A percentile compares a stretch with the other conserved stretches of the same genome.
Conservation (phyloP, 148 eudicot genomes). For the Fagopyrum esculentum region DNA sequence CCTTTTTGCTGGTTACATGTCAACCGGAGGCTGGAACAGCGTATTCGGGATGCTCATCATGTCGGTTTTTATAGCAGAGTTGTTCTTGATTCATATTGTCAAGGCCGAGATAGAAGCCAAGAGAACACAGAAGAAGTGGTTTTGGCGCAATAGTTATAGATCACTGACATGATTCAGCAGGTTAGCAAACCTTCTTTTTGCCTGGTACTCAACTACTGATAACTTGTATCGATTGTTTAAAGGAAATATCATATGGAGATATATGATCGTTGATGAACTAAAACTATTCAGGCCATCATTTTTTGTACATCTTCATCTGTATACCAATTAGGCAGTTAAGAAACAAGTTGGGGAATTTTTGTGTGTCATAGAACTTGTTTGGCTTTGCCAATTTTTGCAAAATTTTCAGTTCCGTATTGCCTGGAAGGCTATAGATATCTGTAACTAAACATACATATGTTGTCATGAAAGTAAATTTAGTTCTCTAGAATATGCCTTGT, state of each 20-base stretch:
- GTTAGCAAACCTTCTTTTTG: not conserved
- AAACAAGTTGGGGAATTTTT: not conserved
- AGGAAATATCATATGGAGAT: too few relatives aligned
- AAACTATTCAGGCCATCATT: too few relatives aligned
- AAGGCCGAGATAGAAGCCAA: constrained; percentile 52
- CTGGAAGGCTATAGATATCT: not conserved
- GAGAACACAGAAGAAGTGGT: constrained; percentile 42
- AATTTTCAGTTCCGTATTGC: not conserved
- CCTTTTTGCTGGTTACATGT: constrained; percentile 81
- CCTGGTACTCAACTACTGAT: too few relatives aligned
- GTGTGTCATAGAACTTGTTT: not conserved
- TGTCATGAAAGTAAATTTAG: too few relatives aligned
- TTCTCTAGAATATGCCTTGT: too few relatives aligned
- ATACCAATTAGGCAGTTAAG: constrained; percentile 1
- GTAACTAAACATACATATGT: too few relatives aligned
- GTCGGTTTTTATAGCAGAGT: constrained; percentile 50
- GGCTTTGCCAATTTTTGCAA: not conserved
- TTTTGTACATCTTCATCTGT: not conserved
- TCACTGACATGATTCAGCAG: not conserved
- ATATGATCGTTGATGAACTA: too few relatives aligned
- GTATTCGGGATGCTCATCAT: constrained; percentile 78
- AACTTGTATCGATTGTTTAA: too few relatives aligned
- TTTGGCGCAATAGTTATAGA: constrained; percentile 22
- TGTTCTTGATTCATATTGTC: constrained; percentile 59
- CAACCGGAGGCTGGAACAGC: constrained; percentile 81